These are phyloP conservation scores for Tritrichomonas musculus DNA, from an alignment of 208 protist species.

Conservation along the genomic window DNA sequence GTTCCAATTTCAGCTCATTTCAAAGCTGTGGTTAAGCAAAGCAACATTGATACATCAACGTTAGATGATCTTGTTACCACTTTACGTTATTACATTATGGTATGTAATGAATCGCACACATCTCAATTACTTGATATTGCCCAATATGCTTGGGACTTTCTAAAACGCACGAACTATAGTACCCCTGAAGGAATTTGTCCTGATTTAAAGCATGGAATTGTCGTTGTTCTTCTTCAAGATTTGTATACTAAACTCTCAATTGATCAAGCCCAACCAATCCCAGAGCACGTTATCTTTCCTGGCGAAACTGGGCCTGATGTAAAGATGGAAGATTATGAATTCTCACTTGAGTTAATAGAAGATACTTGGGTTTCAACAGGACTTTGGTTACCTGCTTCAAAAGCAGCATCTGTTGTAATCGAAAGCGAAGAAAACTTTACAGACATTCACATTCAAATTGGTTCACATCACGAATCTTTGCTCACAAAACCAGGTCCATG, in stretches of 20 bases:
- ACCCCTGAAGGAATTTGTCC: not conserved
- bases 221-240: not conserved
- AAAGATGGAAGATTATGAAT: not conserved
- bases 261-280: not conserved
- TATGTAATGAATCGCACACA: not conserved
- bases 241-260: not conserved
- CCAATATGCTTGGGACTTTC: not conserved
- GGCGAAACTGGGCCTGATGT: not conserved
- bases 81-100: conserved; percentile 6
- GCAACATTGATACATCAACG: not conserved
- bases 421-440: not conserved
- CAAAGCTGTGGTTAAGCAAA: not conserved
- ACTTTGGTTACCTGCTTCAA: not conserved
- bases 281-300: not conserved
- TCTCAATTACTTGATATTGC: not conserved
- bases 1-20: not conserved
- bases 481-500: not conserved
- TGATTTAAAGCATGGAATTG: not conserved
- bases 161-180: not conserved
- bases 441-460: not conserved
- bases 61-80: not conserved
- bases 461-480: not conserved
- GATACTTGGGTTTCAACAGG: conserved; percentile 10
- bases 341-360: not conserved
- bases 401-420: not conserved